Conservation (phyloP, 306 rosid species). For the Rosa multiflora region DNA sequence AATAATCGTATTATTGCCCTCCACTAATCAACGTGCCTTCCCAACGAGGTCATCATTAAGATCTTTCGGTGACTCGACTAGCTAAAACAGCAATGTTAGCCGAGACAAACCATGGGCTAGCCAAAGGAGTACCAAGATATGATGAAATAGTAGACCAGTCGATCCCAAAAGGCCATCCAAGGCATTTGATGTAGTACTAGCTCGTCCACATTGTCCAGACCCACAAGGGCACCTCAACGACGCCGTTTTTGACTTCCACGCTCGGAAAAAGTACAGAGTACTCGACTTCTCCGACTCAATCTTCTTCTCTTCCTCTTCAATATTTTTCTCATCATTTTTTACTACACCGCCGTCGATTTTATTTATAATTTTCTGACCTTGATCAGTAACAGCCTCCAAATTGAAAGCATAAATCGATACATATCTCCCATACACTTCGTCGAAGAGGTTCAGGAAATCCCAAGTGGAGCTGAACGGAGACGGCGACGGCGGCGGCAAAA, state of each 20-base stretch:
- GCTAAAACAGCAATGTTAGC: too few relatives aligned
- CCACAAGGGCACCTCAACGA: conserved; percentile 28
- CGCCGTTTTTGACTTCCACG: conserved; percentile 15
- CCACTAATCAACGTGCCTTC: too few relatives aligned
- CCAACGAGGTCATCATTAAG: too few relatives aligned
- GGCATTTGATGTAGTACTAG: too few relatives aligned
- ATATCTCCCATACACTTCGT: conserved; percentile 57
- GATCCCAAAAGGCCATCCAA: too few relatives aligned
- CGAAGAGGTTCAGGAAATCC: conserved; percentile 85
- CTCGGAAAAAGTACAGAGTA: not conserved
- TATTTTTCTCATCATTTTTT: not conserved
- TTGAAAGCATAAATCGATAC: conserved; percentile 39
- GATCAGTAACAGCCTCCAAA: conserved; percentile 15
- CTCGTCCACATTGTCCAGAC: too few relatives aligned
- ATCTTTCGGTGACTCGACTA: too few relatives aligned
- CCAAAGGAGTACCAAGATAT: too few relatives aligned
- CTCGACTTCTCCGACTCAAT: conserved; percentile 13
- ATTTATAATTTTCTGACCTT: not conserved
- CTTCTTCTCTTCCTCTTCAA: conserved; percentile 24
- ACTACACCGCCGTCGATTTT: not conserved
- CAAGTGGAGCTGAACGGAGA: conserved; percentile 61
- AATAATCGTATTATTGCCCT: too few relatives aligned
- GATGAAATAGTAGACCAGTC: too few relatives aligned
- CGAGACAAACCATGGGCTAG: too few relatives aligned
- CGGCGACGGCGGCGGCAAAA: conserved; percentile 49